Conservation (phyloP, 2,329 filamentous ascomycete species). For the Cladosporium velox region DNA sequence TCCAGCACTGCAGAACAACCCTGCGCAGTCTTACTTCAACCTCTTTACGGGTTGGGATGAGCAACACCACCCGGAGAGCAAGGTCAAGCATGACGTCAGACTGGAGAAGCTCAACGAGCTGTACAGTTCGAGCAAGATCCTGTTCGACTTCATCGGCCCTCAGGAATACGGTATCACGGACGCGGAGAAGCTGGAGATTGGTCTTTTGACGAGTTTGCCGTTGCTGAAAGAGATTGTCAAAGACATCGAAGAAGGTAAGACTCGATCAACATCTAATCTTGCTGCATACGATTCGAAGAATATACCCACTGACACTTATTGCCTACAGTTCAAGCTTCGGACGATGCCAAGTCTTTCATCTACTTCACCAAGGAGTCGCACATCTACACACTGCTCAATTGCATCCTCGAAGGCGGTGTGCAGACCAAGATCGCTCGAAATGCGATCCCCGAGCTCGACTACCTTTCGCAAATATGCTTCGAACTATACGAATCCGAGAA, state of each 20-base stretch:
- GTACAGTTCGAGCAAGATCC: constrained; percentile 88
- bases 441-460: constrained; percentile 95
- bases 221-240: constrained; percentile 95
- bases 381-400: constrained; percentile 97
- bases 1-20: constrained; percentile 38
- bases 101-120: constrained; percentile 88
- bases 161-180: constrained; percentile 98
- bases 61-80: constrained; percentile 51
- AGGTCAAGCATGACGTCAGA: constrained; percentile 78
- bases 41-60: constrained; percentile 71
- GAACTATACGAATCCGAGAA: constrained; percentile 96
- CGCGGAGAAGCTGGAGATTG: constrained; percentile 97
- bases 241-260: constrained; percentile 76
- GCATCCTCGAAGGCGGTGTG: constrained; percentile 94
- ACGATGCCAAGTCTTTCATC: constrained; percentile 93
- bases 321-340: constrained; percentile 75
- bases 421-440: constrained; percentile 95
- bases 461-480: constrained; percentile 96
- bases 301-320: not conserved
- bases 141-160: constrained; percentile 98
- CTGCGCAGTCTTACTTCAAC: constrained; percentile 76
- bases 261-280: not conserved
- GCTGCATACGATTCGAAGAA: not conserved
- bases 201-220: constrained; percentile 87
- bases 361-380: constrained; percentile 99